These are phyloP conservation scores for Flaveria brownii DNA, from an alignment of 129 eudicot species.

Conservation along the genomic window DNA sequence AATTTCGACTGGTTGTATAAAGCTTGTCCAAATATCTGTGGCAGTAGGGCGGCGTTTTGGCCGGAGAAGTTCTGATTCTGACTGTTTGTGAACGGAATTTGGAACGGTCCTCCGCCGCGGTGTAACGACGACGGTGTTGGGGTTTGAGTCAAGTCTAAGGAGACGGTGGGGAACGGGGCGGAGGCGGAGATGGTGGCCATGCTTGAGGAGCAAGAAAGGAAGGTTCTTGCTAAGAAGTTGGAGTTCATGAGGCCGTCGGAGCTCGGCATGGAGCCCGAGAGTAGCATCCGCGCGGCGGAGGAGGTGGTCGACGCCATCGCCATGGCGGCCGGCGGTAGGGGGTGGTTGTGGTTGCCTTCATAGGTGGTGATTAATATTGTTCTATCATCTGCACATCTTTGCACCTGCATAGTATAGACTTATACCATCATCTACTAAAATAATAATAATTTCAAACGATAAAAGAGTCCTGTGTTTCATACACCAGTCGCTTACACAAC, in stretches of 20 bases:
- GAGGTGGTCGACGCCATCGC: constrained; percentile 92
- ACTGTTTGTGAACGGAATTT: constrained; percentile 32
- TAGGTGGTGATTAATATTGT: constrained; percentile 79
- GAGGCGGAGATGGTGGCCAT: constrained; percentile 52
- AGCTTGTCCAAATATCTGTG: constrained; percentile 41
- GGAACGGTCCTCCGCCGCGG: constrained; percentile 30
- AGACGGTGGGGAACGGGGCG: constrained; percentile 60
- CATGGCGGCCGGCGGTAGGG: constrained; percentile 70
- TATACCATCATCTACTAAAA: not conserved
- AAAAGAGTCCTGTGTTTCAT: too few relatives aligned
- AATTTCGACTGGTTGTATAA: constrained; percentile 51
- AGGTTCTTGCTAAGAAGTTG: constrained; percentile 40
- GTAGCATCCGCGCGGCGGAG: constrained; percentile 86
- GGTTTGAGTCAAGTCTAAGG: constrained; percentile 70
- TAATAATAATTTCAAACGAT: not conserved
- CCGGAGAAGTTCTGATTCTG: constrained; percentile 35
- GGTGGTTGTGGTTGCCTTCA: constrained; percentile 85
- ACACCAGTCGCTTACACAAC: too few relatives aligned
- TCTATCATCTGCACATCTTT: constrained; percentile 75
- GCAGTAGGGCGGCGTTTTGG: constrained; percentile 43
- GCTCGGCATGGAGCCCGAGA: constrained; percentile 71
- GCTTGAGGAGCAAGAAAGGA: constrained; percentile 52
- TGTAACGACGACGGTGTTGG: constrained; percentile 43
- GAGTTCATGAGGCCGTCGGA: constrained; percentile 46
- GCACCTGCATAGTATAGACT: constrained; percentile 50